Evolutionary conservation across 805 yeast genomes (phyloP).

Genomic region (Wickerhamiella kazuoi): DNA sequence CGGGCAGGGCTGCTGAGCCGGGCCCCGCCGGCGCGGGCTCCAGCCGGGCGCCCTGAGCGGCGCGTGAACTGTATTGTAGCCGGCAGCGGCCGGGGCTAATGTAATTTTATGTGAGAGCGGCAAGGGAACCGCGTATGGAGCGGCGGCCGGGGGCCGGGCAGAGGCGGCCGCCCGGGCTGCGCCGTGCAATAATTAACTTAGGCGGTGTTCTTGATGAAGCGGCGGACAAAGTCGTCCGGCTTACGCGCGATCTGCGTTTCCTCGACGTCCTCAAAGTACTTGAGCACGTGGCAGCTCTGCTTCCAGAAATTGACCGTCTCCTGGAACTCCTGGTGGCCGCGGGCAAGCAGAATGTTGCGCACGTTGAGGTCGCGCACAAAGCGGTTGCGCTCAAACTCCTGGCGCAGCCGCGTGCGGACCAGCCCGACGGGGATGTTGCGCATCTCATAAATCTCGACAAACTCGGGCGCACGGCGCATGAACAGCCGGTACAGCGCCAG

Average conservation of each 20-base stretch:
- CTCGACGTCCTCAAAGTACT: slow-evolving; percentile 56
- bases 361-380: slow-evolving; percentile 50
- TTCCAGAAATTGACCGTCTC: slow-evolving; percentile 81
- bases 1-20: too few species aligned
- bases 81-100: too few species aligned
- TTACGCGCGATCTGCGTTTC: slow-evolving; percentile 33
- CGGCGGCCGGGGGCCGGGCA: too few species aligned
- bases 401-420: slow-evolving; percentile 70
- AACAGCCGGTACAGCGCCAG: slow-evolving; percentile 57
- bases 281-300: slow-evolving; percentile 69
- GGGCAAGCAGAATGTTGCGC: slow-evolving; percentile 51
- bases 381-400: slow-evolving; percentile 75
- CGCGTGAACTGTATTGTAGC: too few species aligned
- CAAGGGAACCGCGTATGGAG: neutral
- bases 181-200: too few species aligned
- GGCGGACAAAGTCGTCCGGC: slow-evolving; percentile 48
- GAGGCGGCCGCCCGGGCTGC: too few species aligned
- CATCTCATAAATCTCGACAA: slow-evolving; percentile 28
- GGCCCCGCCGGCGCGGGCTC: too few species aligned
- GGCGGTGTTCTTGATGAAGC: slow-evolving; percentile 29
- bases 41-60: too few species aligned
- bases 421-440: slow-evolving; percentile 47
- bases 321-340: slow-evolving; percentile 84
- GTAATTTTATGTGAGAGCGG: neutral
- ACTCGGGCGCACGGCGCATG: slow-evolving; percentile 27